phyloP scores from a whole-genome alignment of 371 early-diverging fungal species.

The Saksenaea vasiformis region DNA sequence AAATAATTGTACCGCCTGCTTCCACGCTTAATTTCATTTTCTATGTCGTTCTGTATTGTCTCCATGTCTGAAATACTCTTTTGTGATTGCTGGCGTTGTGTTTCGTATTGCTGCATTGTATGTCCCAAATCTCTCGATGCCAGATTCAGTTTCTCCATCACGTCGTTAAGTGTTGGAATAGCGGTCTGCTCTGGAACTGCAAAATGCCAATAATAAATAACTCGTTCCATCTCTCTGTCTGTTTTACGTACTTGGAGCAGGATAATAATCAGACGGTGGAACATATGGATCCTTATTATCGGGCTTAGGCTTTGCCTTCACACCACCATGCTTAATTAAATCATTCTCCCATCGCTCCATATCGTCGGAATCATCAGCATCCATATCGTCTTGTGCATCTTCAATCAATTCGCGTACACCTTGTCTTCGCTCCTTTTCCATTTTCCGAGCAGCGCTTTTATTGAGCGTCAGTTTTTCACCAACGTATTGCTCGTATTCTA shows the following conservation, averaged over 20 bases:
- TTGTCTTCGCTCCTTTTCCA: constrained; percentile 43
- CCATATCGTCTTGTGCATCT: constrained; percentile 56
- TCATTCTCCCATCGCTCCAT: constrained; percentile 70
- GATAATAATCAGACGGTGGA: constrained; percentile 32
- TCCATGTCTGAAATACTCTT: constrained; percentile 42
- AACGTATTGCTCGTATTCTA: constrained; percentile 52
- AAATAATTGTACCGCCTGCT: constrained; percentile 68
- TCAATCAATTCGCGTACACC: constrained; percentile 59
- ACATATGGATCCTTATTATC: constrained; percentile 21
- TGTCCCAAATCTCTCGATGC: constrained; percentile 34
- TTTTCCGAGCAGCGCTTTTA: constrained; percentile 37
- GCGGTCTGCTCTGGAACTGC: constrained; percentile 56
- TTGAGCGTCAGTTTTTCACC: constrained; percentile 44
- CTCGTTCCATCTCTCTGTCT: not conserved
- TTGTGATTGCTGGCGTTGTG: constrained; percentile 50
- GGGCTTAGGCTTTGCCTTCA: constrained; percentile 24
- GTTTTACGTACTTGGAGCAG: constrained; percentile 35
- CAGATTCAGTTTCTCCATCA: constrained; percentile 40
- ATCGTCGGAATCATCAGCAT: constrained; percentile 58
- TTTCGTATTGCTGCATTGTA: constrained; percentile 41
- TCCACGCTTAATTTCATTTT: constrained; percentile 46
- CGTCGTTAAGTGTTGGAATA: constrained; percentile 54
- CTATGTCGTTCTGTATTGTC: constrained; percentile 35
- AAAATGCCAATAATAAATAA: constrained; percentile 5
- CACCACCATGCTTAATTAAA: constrained; percentile 66